Evolutionary conservation across 768 basidiomycete species (phyloP), one percentile per base, ranked within the genome.

Genomic region (Russula virescens): DNA sequence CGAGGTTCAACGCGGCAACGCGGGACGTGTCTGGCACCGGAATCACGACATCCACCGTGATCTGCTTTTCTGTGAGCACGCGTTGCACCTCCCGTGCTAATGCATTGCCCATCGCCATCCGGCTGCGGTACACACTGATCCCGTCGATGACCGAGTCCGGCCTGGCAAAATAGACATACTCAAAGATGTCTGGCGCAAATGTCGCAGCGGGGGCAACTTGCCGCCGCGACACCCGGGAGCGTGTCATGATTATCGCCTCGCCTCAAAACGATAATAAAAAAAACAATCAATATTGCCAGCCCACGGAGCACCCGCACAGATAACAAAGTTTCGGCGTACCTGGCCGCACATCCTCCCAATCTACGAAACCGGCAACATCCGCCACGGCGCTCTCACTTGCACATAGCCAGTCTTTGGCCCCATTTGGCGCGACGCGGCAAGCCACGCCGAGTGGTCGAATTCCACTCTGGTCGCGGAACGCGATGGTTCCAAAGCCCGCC

Each of bases 81-180:
- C 82, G 80, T 71, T 82, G 76, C 26, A 97, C 94, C 74, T 95
- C 90, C 47, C 84, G 88, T 1, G 95, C 96, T 52, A 99, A 83
- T 6, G 88, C 84, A 71, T 98, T 95, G 59, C 97, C 97, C 97
- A 99, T 99, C 1, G 97, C 94, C 97, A 98, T 98, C 43, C 97
- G 88, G 71, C 92, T 91, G 51, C 97, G 85, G 75, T 98, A 98
- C 49, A 98, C 97, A 71, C 91, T 94, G 74, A 99, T 87, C 47
- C 96, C 95, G 71, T 99, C 95, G 55, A 99, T 80, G 54, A 98
- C 97, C 7, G 94, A 97, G 76, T 99, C 97, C 0, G 96, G 97
- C 59, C 97, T 87, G 8, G 97, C 94, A 72, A 99, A 94, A 77
- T 99, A 99, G 66, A 99, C 97, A 69, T 85, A 97, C 81, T 99